Conservation (phyloP, 2,329 filamentous ascomycete species). For the Venturia oleaginea region DNA sequence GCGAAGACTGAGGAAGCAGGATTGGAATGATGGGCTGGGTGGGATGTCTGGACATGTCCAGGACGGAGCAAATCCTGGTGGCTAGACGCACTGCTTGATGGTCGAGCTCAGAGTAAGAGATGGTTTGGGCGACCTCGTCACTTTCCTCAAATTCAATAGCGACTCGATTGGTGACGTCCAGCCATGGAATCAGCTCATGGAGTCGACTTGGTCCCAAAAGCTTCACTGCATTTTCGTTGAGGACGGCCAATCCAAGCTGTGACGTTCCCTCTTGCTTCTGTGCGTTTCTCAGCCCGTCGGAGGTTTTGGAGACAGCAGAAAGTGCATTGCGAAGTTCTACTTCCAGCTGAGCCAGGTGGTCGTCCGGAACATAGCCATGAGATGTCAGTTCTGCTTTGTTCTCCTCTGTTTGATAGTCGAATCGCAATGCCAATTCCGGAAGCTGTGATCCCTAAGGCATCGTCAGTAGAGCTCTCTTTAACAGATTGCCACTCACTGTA, state of each 20-base stretch:
- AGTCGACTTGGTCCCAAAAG: conserved; percentile 48
- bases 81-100: conserved; percentile 48
- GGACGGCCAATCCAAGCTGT: conserved; percentile 39
- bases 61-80: conserved; percentile 32
- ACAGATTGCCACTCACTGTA: background rate
- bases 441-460: background rate
- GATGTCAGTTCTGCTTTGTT: background rate
- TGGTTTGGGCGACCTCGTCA: conserved; percentile 34
- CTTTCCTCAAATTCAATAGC: conserved; percentile 57
- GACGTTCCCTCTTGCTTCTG: background rate
- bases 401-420: background rate
- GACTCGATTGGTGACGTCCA: conserved; percentile 25
- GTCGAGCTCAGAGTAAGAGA: conserved; percentile 59
- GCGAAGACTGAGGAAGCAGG: conserved; percentile 65
- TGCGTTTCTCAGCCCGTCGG: background rate
- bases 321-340: conserved; percentile 5
- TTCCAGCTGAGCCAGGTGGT: background rate
- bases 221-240: conserved; percentile 46
- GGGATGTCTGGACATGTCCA: conserved; percentile 19
- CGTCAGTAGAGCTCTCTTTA: background rate
- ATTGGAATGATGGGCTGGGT: conserved; percentile 56
- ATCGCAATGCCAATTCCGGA: background rate
- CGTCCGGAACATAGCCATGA: background rate
- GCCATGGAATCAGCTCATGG: conserved; percentile 51
- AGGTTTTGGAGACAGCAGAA: background rate